phyloP scores from a whole-genome alignment of 2,329 filamentous ascomycete genomes.

The Aciculosporium take region DNA sequence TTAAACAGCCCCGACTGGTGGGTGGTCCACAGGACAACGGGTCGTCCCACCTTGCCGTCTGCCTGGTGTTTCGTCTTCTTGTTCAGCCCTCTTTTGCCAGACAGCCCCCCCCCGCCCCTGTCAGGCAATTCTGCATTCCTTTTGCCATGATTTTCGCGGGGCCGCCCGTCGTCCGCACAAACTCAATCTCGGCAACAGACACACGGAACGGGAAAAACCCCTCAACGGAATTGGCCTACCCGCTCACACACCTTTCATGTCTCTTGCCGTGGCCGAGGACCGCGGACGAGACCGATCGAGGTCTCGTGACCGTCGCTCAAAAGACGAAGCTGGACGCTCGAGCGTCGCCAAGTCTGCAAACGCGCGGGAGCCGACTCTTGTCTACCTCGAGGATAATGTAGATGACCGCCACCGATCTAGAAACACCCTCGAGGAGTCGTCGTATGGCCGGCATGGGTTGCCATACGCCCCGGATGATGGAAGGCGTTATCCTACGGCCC shows the following conservation, averaged over 20 bases:
- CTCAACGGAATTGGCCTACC: too few relatives aligned
- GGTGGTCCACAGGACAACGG: too few relatives aligned
- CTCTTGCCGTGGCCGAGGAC: slow-evolving; percentile 33
- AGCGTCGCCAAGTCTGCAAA: slow-evolving; percentile 22
- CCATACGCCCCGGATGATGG: slow-evolving; percentile 26
- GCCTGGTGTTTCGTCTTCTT: too few relatives aligned
- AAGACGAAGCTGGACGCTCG: slow-evolving; percentile 17
- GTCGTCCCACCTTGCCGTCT: too few relatives aligned
- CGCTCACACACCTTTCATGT: slow-evolving; percentile 25
- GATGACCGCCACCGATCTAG: slow-evolving; percentile 20
- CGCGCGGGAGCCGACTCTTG: slow-evolving; percentile 27
- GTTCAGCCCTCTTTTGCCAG: too few relatives aligned
- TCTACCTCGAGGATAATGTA: slow-evolving; percentile 28
- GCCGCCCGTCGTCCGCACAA: neutral
- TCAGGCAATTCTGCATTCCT: too few relatives aligned
- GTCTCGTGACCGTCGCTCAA: slow-evolving; percentile 23
- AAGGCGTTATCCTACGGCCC: slow-evolving; percentile 24
- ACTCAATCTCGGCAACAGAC: neutral
- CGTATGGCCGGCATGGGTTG: slow-evolving; percentile 17
- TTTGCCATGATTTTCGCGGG: neutral
- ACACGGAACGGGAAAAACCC: too few relatives aligned
- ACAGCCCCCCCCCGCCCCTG: too few relatives aligned
- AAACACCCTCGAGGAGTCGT: slow-evolving; percentile 20
- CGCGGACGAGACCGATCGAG: slow-evolving; percentile 31
- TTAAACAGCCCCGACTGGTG: too few relatives aligned